Evolutionary conservation across 2,329 filamentous ascomycete genomes (phyloP), one percentile per base, ranked within the genome.

Genomic region (Exophiala bonariae): DNA sequence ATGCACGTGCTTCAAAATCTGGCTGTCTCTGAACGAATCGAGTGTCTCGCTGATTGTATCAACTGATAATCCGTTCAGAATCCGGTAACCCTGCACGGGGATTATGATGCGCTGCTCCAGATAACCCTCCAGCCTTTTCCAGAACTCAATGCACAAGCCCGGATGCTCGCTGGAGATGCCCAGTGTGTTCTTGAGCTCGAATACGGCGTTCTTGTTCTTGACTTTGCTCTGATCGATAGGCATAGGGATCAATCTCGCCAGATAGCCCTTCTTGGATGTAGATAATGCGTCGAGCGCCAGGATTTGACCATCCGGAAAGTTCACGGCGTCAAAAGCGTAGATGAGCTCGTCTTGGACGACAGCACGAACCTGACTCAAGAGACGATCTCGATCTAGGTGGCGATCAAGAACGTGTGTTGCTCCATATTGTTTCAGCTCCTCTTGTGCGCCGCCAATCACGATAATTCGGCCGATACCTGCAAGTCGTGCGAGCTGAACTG

Each of bases 401-500:
- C 71, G 68, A 44, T 71, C 66, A 13, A 73, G 49, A 1, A 73
- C 61, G 50, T 72, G 63, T 1, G 70, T 73, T 1, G 72, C 72
- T 1, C 71, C 71, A n/a, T 58, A 61, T 6, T 22, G 41, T 32
- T 59, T 63, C 20, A 74, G 52, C 43, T 66, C 60, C 3, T 46
- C 50, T 17, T 63, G 62, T 7, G 62, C 49, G 1, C 65, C 64
- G 16, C 63, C 64, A 0, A 67, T 63, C 1, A 66, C 64, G 19
- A 75, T 61, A 33, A 74, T 71, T 3, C 50, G 61, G 1, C 68
- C 69, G 31, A 73, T 61, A 0, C 66, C 66, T 3, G 41, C 42
- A 6, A 63, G 48, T 6, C 41, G 41, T 19, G 59, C 53, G 7
- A 63, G 47, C 46, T 64, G 58, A 1, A 62, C 46, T n/a, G 33